Percentiles rank a stretch among this genome's conserved stretches.
phyloP scores from a whole-genome alignment of 2,329 filamentous ascomycete genomes.

The Coniochaeta hoffmannii region DNA sequence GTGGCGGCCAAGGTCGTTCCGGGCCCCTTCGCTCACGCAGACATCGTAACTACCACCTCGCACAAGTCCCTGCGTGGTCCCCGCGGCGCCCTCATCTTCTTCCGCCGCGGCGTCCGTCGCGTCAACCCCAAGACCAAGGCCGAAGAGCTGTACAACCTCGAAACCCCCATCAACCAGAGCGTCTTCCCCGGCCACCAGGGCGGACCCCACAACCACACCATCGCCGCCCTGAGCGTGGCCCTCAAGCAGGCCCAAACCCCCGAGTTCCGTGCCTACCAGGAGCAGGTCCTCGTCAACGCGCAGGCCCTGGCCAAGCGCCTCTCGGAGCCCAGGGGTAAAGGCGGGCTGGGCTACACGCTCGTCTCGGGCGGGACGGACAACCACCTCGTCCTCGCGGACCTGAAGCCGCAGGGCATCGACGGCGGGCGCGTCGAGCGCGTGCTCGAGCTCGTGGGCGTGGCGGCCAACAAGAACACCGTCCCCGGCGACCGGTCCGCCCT shows the following conservation, averaged over 20 bases:
- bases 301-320: constrained; percentile 72
- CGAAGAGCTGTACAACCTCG: constrained; percentile 82
- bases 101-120: constrained; percentile 81
- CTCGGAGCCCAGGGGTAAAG: constrained; percentile 62
- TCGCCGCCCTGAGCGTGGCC: constrained; percentile 88
- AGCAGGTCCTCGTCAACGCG: constrained; percentile 82
- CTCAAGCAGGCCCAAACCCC: constrained; percentile 85
- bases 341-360: constrained; percentile 76
- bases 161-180: constrained; percentile 87
- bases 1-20: constrained; percentile 88
- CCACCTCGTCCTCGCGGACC: constrained; percentile 87
- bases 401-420: constrained; percentile 83
- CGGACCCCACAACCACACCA: constrained; percentile 98
- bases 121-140: constrained; percentile 80
- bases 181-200: constrained; percentile 98
- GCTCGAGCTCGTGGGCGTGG: constrained; percentile 86
- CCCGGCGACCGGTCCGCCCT: constrained; percentile 91
- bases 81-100: constrained; percentile 97
- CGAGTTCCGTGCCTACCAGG: constrained; percentile 90
- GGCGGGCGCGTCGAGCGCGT: constrained; percentile 85
- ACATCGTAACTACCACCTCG: constrained; percentile 95
- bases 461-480: constrained; percentile 99
- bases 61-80: constrained; percentile 96
- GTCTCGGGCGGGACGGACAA: constrained; percentile 96
- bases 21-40: constrained; percentile 80